Conservation (phyloP, 768 basidiomycete species). For the Psilocybe cyanescens region DNA sequence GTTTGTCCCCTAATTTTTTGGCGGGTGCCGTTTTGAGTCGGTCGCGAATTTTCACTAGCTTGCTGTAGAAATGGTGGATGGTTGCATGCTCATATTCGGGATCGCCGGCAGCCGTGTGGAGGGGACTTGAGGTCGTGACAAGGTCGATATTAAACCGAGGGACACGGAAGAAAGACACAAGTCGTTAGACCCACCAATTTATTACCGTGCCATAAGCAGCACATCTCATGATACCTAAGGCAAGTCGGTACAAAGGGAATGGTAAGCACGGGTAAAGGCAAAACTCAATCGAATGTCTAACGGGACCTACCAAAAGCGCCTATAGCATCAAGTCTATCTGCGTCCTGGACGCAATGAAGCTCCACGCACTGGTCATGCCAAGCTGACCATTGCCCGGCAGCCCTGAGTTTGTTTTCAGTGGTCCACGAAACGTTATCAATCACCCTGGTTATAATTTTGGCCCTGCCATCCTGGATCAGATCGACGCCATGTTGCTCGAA, state of each 20-base stretch:
- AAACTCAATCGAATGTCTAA: constrained; percentile 12
- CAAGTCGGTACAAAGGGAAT: constrained; percentile 11
- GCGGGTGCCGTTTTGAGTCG: constrained; percentile 81
- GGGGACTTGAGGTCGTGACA: constrained; percentile 33
- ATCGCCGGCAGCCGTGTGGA: constrained; percentile 53
- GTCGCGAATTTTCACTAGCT: constrained; percentile 74
- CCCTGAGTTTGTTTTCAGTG: constrained; percentile 73
- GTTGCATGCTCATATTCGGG: constrained; percentile 51
- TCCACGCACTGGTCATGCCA: constrained; percentile 79
- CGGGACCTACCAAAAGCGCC: constrained; percentile 70
- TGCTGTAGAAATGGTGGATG: constrained; percentile 86
- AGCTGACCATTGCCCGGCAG: constrained; percentile 53
- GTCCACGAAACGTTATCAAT: constrained; percentile 86
- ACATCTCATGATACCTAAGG: constrained; percentile 64
- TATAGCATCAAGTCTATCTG: constrained; percentile 79
- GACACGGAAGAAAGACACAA: constrained; percentile 17
- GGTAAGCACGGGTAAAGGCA: constrained; percentile 15
- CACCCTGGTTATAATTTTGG: constrained; percentile 56
- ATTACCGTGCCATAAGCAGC: constrained; percentile 63
- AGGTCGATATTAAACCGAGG: constrained; percentile 14
- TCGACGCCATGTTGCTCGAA: constrained; percentile 50
- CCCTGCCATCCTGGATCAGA: constrained; percentile 64
- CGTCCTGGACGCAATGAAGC: constrained; percentile 83
- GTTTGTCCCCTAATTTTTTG: constrained; percentile 63
- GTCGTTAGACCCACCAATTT: constrained; percentile 43